Evolutionary conservation across 805 yeast species (phyloP), one percentile per base, ranked within the genome.

Genomic region (Teunomyces tritomae): DNA sequence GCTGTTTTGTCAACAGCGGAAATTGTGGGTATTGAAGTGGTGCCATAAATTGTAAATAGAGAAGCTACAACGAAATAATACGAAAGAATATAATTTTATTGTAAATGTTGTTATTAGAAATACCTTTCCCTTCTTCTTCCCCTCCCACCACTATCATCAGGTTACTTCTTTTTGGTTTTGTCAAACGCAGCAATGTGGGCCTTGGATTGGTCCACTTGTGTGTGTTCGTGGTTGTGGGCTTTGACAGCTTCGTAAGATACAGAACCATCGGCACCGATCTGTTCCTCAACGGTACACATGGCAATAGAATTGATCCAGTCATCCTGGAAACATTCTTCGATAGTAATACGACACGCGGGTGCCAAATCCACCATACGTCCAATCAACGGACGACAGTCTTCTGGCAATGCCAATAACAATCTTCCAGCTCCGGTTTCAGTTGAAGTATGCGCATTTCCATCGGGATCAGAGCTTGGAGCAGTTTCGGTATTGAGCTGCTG

Each of bases 121-220:
- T n/a, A n/a, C n/a, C n/a, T n/a, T n/a, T n/a, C n/a, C n/a, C n/a
- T n/a, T n/a, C n/a, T n/a, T n/a, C n/a, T n/a, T n/a, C n/a, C n/a
- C n/a, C n/a, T n/a, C n/a, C n/a, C n/a, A n/a, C n/a, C n/a, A n/a
- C n/a, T n/a, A n/a, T n/a, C n/a, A n/a, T n/a, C n/a, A n/a, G n/a
- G n/a, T n/a, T 68, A 75, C 61, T 79, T 71, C 62, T 77, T 80
- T 70, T 88, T 91, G 62, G 84, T 87, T 74, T 84, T 87, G 62
- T 91, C 97, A 55, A 91, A 77, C 49, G 91, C 85, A 8, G 97
- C 96, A 69, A 91, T 91, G 65, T 91, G 98, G 0, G 98, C 98
- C 57, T 89, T 96, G 50, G 89, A 84, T 63, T 88, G 96, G 56
- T 90, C 96, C 44, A 91, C 97, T 54, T 80, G 81, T 1, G 97